Evolutionary conservation across 192 early-diverging fungal species (phyloP).

Genomic region (Coemansia nantahalensis): DNA sequence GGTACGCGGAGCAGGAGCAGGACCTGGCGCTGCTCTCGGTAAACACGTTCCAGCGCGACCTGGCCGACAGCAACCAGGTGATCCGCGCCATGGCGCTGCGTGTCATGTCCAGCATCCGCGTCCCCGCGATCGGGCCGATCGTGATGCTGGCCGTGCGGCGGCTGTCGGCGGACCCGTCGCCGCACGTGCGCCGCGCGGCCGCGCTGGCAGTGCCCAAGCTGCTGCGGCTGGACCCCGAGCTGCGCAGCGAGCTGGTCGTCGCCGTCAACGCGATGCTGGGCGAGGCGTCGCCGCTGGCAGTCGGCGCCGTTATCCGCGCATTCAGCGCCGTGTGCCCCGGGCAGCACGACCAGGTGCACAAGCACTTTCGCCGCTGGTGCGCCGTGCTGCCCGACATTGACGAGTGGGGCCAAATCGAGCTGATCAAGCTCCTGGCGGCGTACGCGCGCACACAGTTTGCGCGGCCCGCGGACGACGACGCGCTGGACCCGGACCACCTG

Average conservation of each 20-base stretch:
- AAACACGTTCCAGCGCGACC: conserved; percentile 98
- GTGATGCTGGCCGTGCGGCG: conserved; percentile 90
- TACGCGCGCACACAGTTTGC: conserved; percentile 70
- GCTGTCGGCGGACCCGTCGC: conserved; percentile 78
- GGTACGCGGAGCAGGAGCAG: conserved; percentile 95
- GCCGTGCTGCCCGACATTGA: conserved; percentile 82
- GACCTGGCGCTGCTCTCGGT: conserved; percentile 93
- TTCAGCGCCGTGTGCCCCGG: conserved; percentile 86
- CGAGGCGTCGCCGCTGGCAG: conserved; percentile 82
- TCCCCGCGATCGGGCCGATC: conserved; percentile 89
- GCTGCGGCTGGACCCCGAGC: conserved; percentile 69
- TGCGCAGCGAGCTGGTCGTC: conserved; percentile 74
- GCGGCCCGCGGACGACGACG: background rate
- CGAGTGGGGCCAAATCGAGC: conserved; percentile 94
- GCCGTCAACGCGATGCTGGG: conserved; percentile 73
- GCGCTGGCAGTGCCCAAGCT: conserved; percentile 86
- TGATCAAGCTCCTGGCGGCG: conserved; percentile 70
- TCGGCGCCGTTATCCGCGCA: conserved; percentile 83
- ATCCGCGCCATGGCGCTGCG: conserved; percentile 95
- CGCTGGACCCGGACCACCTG: conserved; percentile 77
- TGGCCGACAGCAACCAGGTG: conserved; percentile 87
- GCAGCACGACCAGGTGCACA: conserved; percentile 81
- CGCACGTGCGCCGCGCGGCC: conserved; percentile 91
- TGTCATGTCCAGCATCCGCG: conserved; percentile 93
- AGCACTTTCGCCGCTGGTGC: conserved; percentile 86